Base-by-base conservation (phyloP, 805 yeast species). In the Grigorovia humatica region DNA sequence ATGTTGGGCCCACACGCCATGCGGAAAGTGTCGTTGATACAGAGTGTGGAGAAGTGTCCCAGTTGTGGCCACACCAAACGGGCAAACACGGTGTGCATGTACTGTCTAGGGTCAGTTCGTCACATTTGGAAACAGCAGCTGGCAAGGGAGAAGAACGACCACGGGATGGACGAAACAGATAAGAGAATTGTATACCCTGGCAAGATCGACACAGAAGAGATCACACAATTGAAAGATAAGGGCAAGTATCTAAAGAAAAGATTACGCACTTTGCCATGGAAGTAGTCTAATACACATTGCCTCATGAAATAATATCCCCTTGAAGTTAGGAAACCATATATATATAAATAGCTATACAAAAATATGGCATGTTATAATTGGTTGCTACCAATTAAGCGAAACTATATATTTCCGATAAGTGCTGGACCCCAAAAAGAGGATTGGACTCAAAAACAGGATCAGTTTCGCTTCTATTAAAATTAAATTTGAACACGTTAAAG, bases 41-140 rank as follows among this genome's bases (percentile, higher is more conserved):
- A 82, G 51, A 83, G 87, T 64, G 73, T 93, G 62, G 88, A 85
- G 55, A 79, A 95, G 66, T 91, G 99, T 66, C 97, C 98, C 2
- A 84, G 96, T 0, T 91, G 99, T 72, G 99, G 99, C 45, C 84
- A 86, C 55, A 84, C 80, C 60, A 93, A 91, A 71, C 78, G 96
- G 63, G 81, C 93, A 1, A 96, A 93, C 68, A 82, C 89, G 52
- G 74, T 91, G 60, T 91, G 99, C 70, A 88, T 88, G 95, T 79
- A 85, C 63, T 91, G 99, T 72, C 90, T 88, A 52, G 80, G 77
- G 35, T 89, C 89, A 65, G 85, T 93, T 63, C 83, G 80, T 66
- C 73, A 77, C 52, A 74, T 84, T 45, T 88, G 96, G 87, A 83
- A 79, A 59, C 64, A 60, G 30, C 67, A 61, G 52, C 61, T 64